These are phyloP conservation scores for Grosmannia serpens DNA, from an alignment of 2,329 filamentous ascomycete species.

Conservation along the genomic window DNA sequence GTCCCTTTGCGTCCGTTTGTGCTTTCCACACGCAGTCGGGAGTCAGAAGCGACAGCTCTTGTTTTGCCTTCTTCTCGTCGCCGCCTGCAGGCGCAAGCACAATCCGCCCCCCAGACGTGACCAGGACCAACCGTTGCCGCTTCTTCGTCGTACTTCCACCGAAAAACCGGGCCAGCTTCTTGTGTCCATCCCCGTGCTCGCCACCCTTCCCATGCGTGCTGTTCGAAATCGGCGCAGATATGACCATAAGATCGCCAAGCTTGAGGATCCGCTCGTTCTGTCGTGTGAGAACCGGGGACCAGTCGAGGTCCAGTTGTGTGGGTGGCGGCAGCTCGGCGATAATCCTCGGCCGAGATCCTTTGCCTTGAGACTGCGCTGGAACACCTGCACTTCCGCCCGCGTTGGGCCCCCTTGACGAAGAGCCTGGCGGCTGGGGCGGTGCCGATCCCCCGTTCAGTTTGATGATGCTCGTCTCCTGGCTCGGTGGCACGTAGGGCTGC, in stretches of 20 bases:
- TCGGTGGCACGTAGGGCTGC: conserved; percentile 68
- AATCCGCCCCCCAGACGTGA: conserved; percentile 83
- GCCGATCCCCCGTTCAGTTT: conserved; percentile 54
- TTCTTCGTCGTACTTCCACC: conserved; percentile 86
- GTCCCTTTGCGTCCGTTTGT: conserved; percentile 74
- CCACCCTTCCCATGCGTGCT: conserved; percentile 60
- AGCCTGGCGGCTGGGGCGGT: conserved; percentile 17
- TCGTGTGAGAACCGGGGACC: conserved; percentile 87
- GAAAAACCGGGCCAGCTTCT: conserved; percentile 90
- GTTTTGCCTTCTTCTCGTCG: conserved; percentile 90
- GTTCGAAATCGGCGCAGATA: conserved; percentile 65
- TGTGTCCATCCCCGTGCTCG: conserved; percentile 56
- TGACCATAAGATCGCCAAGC: conserved; percentile 79
- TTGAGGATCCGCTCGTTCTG: conserved; percentile 91
- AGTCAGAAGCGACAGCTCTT: conserved; percentile 74
- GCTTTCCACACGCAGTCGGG: conserved; percentile 68
- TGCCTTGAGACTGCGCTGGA: not conserved
- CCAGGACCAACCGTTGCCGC: conserved; percentile 82
- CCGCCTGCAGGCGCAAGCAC: conserved; percentile 84
- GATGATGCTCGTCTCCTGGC: conserved; percentile 62
- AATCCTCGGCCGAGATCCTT: conserved; percentile 45
- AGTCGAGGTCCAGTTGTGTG: conserved; percentile 93
- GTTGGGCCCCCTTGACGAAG: conserved; percentile 15
- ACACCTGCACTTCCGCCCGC: not conserved
- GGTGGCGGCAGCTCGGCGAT: conserved; percentile 96